Evolutionary conservation across 164 flowering plant species (phyloP), one percentile per base, ranked within the genome.

Genomic region (Liriodendron chinense): DNA sequence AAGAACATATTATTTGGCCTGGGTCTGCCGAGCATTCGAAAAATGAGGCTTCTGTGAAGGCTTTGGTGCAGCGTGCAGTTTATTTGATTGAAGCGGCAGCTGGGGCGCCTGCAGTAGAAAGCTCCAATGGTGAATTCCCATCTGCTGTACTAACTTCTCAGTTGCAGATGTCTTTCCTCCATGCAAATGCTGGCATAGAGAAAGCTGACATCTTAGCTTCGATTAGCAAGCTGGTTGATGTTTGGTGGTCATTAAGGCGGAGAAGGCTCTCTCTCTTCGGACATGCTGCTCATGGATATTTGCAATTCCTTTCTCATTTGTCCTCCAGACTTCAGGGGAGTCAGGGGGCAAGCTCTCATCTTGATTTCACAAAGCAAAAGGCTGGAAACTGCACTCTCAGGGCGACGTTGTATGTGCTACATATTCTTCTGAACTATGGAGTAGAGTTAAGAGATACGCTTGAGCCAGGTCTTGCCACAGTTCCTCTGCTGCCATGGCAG

Each of bases 401-500:
- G 84, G 96, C 99, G 59, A 92, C 90, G 64, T 81, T 95, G 65
- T 91, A 89, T 78, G 83, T 95, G 53, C 80, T 93, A 65, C 90
- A 89, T 65, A 92, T 93, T 75, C 91, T 95, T 84, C 92, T 93
- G 66, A 92, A 89, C 80, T 95, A 84, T 85, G 98, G 99, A 53
- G 87, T 85, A 78, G 99, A 95, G 85, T 83, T 95, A 68, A 83
- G 86, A 79, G 97, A 93, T 78, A 86, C 84, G 10, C 88, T 95
- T 84, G 96, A 88, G 83, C 78, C 90, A 76, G 89, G 88, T 80
- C 93, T 95, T 76, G 87, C 86, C n/a, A 77, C 81, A 53, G 90
- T 90, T 77, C 94, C 99, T 74, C 79, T 92, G 82, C 86, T 86
- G 78, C 93, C 99, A 43, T 95, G 99, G 99, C 99, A 95, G 99